Base-by-base conservation (phyloP, 2,329 filamentous ascomycete genomes). In the Colletotrichum orbiculare region DNA sequence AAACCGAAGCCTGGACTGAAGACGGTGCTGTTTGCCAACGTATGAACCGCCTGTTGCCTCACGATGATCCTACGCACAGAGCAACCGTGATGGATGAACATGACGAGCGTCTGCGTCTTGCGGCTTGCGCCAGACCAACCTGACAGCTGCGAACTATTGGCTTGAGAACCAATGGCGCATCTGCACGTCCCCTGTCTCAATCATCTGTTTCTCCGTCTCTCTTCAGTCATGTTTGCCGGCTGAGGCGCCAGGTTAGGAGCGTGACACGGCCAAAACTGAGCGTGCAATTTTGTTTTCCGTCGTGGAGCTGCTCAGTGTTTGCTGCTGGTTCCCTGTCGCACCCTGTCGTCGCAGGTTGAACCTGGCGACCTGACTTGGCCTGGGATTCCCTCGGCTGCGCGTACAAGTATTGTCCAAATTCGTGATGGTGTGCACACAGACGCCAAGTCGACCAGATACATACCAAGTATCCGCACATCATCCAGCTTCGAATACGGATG, bases 401-500 rank as follows among this genome's bases (percentile, higher is more conserved):
- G 37, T 25, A 25, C 25, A 25, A 25, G 25, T 10, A 12, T 35
- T 38, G 52, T 42, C 41, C 35, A 53, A 25, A 52, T 35, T 42
- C 62, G 41, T 47, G 39, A 52, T 55, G 62, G 57, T 25, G 62
- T 52, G 34, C 45, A 62, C 62, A 56, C 58, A 39, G 62, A 62
- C 52, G 62, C 57, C 50, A 61, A 61, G 45, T 46, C 39, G n/a
- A 38, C n/a, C 50, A 39, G 50, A 61, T 52, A 60, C 57, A 61
- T 65, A 65, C 56, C 15, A 39, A 56, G 35, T 37, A 62, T 62
- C 25, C 25, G 25, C 25, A 25, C 25, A 25, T 25, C 25, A 25
- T 25, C 25, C 25, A 25, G 25, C 25, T 25, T 25, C 25, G 25
- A 25, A 25, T 25, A 25, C 25, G 25, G 25, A 25, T 25, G 25